Base-by-base conservation (phyloP, 306 rosid species). In the Pachyrhizus erosus region DNA sequence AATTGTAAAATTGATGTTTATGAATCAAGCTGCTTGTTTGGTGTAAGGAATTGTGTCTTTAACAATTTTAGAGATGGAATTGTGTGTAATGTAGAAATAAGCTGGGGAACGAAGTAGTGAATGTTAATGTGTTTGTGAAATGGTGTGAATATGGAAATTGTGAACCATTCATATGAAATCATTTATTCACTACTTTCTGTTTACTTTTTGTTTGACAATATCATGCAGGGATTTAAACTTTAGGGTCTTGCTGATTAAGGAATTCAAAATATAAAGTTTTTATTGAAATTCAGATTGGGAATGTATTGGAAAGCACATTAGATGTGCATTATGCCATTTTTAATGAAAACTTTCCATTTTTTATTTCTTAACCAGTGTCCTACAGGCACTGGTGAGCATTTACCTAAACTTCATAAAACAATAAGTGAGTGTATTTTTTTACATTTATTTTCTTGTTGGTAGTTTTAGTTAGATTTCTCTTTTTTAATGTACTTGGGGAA, bases 61-160 rank as follows among this genome's bases (percentile, higher is more conserved):
- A 60, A 65, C 57, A 23, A 43, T 57, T 27, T 57, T 13, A 9
- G 33, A 52, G 58, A 52, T 76, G 27, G 21, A 64, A 78, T 77
- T 57, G 33, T 74, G 40, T 27, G 5, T 61, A 14, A 13, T 13
- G 10, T 0, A 14, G 21, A 17, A 9, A 62, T 23, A 49, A 52
- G 70, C 60, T 18, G 18, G 51, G 37, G 34, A 69, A 52, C 18
- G 62, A 21, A 68, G 46, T 76, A 21, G 69, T 13, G 13, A 55
- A 70, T 40, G 34, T 68, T 67, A 75, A 66, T 42, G 17, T 23
- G 14, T 39, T 39, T 14, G 72, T 64, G 42, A 81, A 71, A 31
- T 23, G 34, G 48, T 11, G 2, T 26, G 29, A 39, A 82, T 78
- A 20, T 72, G 29, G 52, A 9, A 52, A 26, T 65, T 48, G 5